Base-by-base conservation (phyloP, 495 filamentous ascomycete species). In the Letharia columbiana region DNA sequence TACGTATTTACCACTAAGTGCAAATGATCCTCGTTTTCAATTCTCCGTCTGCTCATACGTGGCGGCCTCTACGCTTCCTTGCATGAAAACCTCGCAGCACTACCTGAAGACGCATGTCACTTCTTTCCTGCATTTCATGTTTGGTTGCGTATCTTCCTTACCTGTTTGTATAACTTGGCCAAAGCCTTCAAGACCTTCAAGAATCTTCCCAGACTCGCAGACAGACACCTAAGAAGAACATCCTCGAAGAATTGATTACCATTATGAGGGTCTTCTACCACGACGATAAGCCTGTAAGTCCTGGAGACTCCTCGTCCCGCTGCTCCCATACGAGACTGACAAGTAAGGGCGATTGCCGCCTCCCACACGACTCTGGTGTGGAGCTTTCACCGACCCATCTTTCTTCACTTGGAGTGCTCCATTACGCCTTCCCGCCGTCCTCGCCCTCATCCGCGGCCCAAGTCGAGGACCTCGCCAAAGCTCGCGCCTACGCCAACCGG, bases 401-500 rank as follows among this genome's bases (percentile, higher is more conserved):
- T 64, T 74, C 79, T 63, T 77, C 78, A 37, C 76, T 98, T 18
- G 93, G 93, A 68, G 87, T 98, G 23, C 74, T 90, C 44, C 89
- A 92, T 80, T 85, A 81, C 76, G 77, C 82, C 72, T 85, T 86
- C 74, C 80, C 86, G n/a, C 41, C 49, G 1, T 49, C n/a, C 18
- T 65, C 63, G 40, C 49, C 71, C 7, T 54, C 67, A 23, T 77
- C 83, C 12, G 74, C 91, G 23, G 74, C 77, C 49, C 75, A 76
- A 52, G 89, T 96, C 31, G 80, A 97, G 74, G 74, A 71, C 50
- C 82, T 98, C 23, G 93, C 93, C 31, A 44, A 68, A 0, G 76
- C 86, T 63, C 89, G 93, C 68, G 82, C 83, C 65, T 98, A 98
- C 84, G 90, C 87, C 81, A 96, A 96, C 80, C 89, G 92, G n/a